phyloP scores from a whole-genome alignment of 208 protist genomes.

The Jaenimonas drosophilae region DNA sequence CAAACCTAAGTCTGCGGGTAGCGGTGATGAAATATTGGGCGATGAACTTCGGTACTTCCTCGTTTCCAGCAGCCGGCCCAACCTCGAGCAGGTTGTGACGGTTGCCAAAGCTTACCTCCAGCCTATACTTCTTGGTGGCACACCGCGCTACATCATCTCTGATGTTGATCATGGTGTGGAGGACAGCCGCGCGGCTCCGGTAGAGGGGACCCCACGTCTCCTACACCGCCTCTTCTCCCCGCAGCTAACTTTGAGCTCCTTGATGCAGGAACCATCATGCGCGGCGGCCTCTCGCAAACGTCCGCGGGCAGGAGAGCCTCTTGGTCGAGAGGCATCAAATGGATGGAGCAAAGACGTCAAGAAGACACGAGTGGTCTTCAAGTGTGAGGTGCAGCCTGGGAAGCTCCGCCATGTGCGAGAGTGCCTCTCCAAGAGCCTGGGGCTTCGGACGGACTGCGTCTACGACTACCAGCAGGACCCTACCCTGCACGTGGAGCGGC shows the following conservation, averaged over 20 bases:
- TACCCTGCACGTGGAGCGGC: slow-evolving; percentile 37
- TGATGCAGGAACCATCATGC: neutral
- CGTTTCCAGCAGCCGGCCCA: slow-evolving; percentile 52
- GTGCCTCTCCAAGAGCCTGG: slow-evolving; percentile 52
- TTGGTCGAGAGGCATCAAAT: too few species aligned
- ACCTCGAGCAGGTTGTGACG: slow-evolving; percentile 56
- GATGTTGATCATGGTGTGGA: slow-evolving; percentile 47
- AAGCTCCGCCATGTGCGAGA: slow-evolving; percentile 66
- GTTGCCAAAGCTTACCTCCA: slow-evolving; percentile 46
- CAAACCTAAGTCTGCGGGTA: neutral
- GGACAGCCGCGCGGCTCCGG: slow-evolving; percentile 11
- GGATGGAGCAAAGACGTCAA: too few species aligned
- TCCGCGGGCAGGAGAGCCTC: neutral
- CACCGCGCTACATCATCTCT: slow-evolving; percentile 66
- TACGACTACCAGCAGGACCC: slow-evolving; percentile 80
- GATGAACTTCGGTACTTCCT: slow-evolving; percentile 64
- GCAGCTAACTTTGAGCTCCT: too few species aligned
- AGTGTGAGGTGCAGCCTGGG: slow-evolving; percentile 54
- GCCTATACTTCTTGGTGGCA: slow-evolving; percentile 54
- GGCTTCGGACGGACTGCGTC: slow-evolving; percentile 75
- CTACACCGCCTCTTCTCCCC: slow-evolving; percentile 27
- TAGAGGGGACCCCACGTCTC: too few species aligned
- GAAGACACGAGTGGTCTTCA: slow-evolving; percentile 19
- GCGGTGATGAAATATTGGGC: slow-evolving; percentile 2
- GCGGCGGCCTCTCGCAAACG: too few species aligned